Evolutionary conservation across 306 rosid species (phyloP), one percentile per base, ranked within the genome.

Genomic region (Castanospermum australe): DNA sequence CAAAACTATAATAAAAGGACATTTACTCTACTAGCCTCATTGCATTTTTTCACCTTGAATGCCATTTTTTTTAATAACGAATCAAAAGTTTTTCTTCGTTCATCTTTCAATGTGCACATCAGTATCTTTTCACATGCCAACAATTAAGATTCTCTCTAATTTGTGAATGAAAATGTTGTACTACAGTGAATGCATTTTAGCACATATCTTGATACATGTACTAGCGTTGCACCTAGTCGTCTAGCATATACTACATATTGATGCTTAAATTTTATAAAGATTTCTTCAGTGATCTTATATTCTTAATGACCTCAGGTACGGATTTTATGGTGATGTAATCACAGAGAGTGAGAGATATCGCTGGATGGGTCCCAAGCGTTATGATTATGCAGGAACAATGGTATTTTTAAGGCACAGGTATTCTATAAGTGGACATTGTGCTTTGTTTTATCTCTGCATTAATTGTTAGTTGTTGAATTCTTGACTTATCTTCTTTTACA

Each of bases 271-370:
- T 24, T 66, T 12, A 18, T 71, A 62, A 51, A 72, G 24, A 61
- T 57, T 77, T 76, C 22, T 80, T 73, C 67, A 38, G 42, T 59
- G 79, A 85, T 71, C 54, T 73, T 50, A 79, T 65, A 28, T 82
- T 77, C 77, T 36, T 62, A 15, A 82, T 79, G 28, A 41, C 70
- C 38, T 60, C 86, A 94, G 97, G 90, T 94, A 94, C 75, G 99
- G 99, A 52, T 94, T 94, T 87, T 94, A 94, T 85, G 99, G 99
- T 63, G 99, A 94, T 87, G 99, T 94, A 81, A 94, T 94, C 80
- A 64, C 87, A 33, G 95, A 94, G 88, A 94, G 99, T 77, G 99
- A 94, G 85, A 94, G 92, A 73, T 90, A 84, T 81, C 97, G 95
- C 24, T 94, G 99, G 99, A 94, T 94, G 99, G 99, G 99, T 45